Evolutionary conservation across 345 rosid species (phyloP).

Genomic region (Eucalyptus pauciflora): DNA sequence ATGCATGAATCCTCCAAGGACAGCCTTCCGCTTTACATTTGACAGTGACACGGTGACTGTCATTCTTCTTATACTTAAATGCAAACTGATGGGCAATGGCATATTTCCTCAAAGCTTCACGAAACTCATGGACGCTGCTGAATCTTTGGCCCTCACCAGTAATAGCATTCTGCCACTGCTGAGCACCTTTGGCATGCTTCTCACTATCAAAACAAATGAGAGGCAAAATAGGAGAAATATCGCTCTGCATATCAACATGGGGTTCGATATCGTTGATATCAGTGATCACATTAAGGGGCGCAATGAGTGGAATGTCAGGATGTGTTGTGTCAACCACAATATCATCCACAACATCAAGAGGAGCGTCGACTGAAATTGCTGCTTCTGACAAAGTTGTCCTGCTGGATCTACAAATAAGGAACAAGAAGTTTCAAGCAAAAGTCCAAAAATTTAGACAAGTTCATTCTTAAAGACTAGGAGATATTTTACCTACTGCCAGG

Average conservation of each 20-base stretch:
- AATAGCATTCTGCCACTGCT: constrained; percentile 87
- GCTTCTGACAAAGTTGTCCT: constrained; percentile 83
- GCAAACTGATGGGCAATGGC: constrained; percentile 97
- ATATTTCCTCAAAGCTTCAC: constrained; percentile 72
- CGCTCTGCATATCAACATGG: constrained; percentile 24
- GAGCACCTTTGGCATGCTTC: constrained; percentile 61
- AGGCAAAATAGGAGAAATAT: constrained; percentile 40
- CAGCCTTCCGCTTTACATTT: constrained; percentile 95
- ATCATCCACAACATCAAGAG: constrained; percentile 16
- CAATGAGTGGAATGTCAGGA: constrained; percentile 16
- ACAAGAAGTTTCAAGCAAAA: neutral
- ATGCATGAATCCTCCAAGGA: constrained; percentile 97
- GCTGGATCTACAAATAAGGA: constrained; percentile 51
- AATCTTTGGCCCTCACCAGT: constrained; percentile 94
- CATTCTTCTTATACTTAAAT: constrained; percentile 85
- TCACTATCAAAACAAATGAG: constrained; percentile 27
- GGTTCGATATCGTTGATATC: constrained; percentile 26
- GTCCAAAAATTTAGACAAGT: neutral
- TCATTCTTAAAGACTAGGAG: neutral
- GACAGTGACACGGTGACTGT: constrained; percentile 90
- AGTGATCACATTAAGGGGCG: constrained; percentile 25
- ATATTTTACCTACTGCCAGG: constrained; percentile 69
- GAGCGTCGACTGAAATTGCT: constrained; percentile 23
- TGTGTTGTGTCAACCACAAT: constrained; percentile 38
- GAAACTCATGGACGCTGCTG: constrained; percentile 70